These are phyloP conservation scores for Diaporthe capsici DNA, from an alignment of 2,329 filamentous ascomycete species.

Conservation along the genomic window DNA sequence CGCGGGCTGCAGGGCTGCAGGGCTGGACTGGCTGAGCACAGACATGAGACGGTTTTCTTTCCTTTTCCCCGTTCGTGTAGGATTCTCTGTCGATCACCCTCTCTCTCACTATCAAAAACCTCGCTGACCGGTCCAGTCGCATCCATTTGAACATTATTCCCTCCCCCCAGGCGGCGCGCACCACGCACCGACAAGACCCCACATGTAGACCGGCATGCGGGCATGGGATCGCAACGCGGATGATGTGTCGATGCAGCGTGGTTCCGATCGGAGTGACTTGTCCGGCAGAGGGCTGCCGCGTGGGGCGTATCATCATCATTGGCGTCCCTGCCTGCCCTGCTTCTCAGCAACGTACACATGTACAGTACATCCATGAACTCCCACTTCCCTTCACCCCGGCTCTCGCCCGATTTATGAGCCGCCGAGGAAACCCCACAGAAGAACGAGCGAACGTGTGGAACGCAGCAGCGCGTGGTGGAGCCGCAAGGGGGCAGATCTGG, in stretches of 20 bases:
- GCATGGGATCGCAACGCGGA: background rate
- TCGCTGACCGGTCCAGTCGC: slow-evolving; percentile 13
- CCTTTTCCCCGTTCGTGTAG: background rate
- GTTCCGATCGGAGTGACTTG: background rate
- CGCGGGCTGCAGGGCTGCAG: slow-evolving; percentile 28
- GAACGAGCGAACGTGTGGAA: slow-evolving; percentile 7
- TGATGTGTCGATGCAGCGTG: slow-evolving; percentile 1
- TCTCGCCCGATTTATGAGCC: background rate
- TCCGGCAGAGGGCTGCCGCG: background rate
- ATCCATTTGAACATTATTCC: background rate
- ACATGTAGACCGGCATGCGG: background rate
- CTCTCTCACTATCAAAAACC: background rate
- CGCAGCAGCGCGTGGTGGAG: background rate
- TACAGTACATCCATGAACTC: background rate
- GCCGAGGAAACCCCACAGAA: slow-evolving; percentile 14
- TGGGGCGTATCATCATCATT: background rate
- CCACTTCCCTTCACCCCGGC: background rate
- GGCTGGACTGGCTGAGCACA: slow-evolving; percentile 2
- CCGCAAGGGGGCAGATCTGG: slow-evolving; percentile 11
- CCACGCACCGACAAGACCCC: background rate
- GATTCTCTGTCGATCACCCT: background rate
- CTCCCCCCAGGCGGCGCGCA: background rate
- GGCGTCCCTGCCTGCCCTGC: no score
- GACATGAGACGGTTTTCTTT: slow-evolving; percentile 11
- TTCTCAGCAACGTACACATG: background rate